Base-by-base conservation (phyloP, 2,329 filamentous ascomycete species). In the Colletotrichum simmondsii region DNA sequence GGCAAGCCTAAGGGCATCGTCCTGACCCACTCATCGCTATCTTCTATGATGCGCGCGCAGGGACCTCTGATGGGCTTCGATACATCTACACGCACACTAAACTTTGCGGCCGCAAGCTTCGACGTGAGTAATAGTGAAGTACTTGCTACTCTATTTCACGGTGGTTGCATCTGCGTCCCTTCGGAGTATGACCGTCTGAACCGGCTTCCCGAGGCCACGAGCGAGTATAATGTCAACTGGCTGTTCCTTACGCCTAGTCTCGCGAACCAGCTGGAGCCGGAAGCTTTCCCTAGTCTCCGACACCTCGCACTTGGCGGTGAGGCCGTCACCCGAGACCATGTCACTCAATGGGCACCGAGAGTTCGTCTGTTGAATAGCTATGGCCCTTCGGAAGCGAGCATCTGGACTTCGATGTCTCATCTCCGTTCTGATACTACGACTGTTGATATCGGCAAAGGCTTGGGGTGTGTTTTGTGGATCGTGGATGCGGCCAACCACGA, bases 1-100 rank as follows among this genome's bases (percentile, higher is more conserved):
- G 88, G 88, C 5, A 81, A 80, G 16, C 88, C 88, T 0, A 90
- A 90, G 77, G 88, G 87, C n/a, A 85, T 88, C 16, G 81, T 87
- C 16, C 77, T 81, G 35, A 77, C 78, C 4, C 80, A 82, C 70
- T 76, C 26, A 77, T 73, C 63, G 76, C 75, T 56, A 3, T 32
- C 16, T 5, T 24, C 22, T 6, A 24, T 52, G 24, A 22, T n/a
- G n/a, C n/a, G n/a, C n/a, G n/a, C n/a, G 19, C 46, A 16, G 6
- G 46, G 7, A 19, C 5, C 26, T n/a, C n/a, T n/a, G 19, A 28
- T 35, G 42, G n/a, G 8, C 22, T 32, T 16, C 19, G 12, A 24
- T 8, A 16, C 5, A 5, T n/a, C 8, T 10, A 16, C 42, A 19
- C 57, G 66, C n/a, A 7, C 54, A 5, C 16, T 68, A 4, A 64